Base-by-base conservation (phyloP, 441 rosid genomes). In the Arabidopsis hybrid region DNA sequence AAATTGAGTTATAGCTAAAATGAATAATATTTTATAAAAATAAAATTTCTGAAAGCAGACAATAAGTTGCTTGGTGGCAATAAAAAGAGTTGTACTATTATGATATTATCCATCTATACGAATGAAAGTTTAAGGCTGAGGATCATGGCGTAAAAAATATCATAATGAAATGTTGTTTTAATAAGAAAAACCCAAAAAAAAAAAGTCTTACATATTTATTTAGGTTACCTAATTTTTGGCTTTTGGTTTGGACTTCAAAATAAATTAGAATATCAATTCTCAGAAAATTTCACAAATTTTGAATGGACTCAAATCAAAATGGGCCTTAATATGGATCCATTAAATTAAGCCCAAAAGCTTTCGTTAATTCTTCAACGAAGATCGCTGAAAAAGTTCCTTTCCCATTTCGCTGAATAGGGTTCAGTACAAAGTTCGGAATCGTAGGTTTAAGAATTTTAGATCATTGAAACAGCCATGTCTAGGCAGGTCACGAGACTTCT, bases 71-170 rank as follows among this genome's bases (percentile, higher is more conserved):
- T 64, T 39, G 66, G 67, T 74, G 53, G 66, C 9, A 47, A 47
- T 38, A n/a, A 11, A 65, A 46, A 26, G 59, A 36, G 40, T 56
- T 65, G 31, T 16, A 55, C 31, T 73, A 49, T 50, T 64, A 9
- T 53, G 58, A 16, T 66, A 38, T 40, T 68, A 75, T 75, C 79
- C 69, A 52, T 43, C 14, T 60, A 1, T 18, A 26, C 7, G 29
- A 51, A 60, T 75, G n/a, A 7, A 75, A 61, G 74, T 67, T 61
- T 60, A 68, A 43, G 79, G 79, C 58, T 53, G 63, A 34, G 69
- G 53, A 66, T 74, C 60, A 40, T 40, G 46, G 10, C 26, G 26
- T 21, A 21, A 21, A 21, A 21, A 21, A 21, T 21, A 21, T 21
- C 39, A 40, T 40, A 39, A 31, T 31, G 7, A 2, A 40, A n/a